Percentiles rank a stretch among this genome's conserved stretches.
Evolutionary conservation across 495 filamentous ascomycete genomes (phyloP).

Genomic region (Talaromyces proteolyticus): DNA sequence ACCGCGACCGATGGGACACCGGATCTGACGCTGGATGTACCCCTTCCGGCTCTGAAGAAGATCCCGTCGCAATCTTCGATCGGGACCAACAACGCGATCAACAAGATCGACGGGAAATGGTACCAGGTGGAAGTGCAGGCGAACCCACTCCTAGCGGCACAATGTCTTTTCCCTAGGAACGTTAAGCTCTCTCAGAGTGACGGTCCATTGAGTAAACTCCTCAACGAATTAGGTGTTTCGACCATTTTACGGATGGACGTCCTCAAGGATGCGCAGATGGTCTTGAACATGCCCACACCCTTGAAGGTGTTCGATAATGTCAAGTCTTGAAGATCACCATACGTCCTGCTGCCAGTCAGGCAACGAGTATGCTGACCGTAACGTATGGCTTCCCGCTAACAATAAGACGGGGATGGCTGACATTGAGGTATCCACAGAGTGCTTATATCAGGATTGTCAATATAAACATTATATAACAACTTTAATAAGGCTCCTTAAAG

Average conservation of each 20-base stretch:
- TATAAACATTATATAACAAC: no score
- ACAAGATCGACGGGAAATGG: conserved; percentile 10
- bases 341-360: no score
- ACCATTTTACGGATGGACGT: conserved; percentile 9
- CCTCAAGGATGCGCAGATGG: conserved; percentile 11
- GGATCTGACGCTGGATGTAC: not conserved
- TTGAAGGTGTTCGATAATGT: conserved; percentile 7
- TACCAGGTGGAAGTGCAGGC: conserved; percentile 8
- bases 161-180: conserved; percentile 3
- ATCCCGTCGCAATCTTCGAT: conserved; percentile 10
- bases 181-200: not conserved
- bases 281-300: conserved; percentile 8
- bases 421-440: no score
- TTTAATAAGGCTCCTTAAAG: no score
- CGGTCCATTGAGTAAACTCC: conserved; percentile 5
- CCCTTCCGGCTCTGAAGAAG: conserved; percentile 5
- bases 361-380: no score
- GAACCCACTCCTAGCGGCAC: conserved; percentile 8
- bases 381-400: no score
- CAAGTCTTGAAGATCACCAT: not conserved
- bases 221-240: conserved; percentile 6
- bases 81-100: conserved; percentile 9
- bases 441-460: no score
- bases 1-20: conserved; percentile 6
- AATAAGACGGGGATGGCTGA: no score